Percentiles rank a stretch among this genome's conserved stretches.
Evolutionary conservation across 495 filamentous ascomycete genomes (phyloP).

Genomic region (Penicillium waksmanii): DNA sequence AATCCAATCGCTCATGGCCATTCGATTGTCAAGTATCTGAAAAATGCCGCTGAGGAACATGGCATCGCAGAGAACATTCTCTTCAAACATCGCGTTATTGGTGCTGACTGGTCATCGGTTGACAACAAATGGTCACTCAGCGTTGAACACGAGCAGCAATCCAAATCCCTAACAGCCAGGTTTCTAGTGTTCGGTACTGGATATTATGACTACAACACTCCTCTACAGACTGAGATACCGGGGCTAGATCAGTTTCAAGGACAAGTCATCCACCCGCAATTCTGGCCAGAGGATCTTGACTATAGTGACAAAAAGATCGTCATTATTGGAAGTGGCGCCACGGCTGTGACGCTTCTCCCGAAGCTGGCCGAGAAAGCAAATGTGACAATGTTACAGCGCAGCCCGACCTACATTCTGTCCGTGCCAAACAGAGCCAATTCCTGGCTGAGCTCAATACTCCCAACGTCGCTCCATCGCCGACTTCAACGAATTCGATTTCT

Average conservation of each 20-base stretch:
- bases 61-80: conserved; percentile 58
- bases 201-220: conserved; percentile 50
- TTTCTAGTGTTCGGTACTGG: conserved; percentile 19
- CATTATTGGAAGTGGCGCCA: conserved; percentile 54
- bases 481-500: conserved; percentile 41
- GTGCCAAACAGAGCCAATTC: conserved; percentile 33
- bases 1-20: conserved; percentile 56
- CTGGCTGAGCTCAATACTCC: conserved; percentile 35
- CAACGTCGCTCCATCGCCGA: conserved; percentile 27
- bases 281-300: conserved; percentile 45
- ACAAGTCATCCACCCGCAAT: conserved; percentile 43
- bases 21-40: conserved; percentile 58
- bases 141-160: conserved; percentile 21
- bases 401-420: conserved; percentile 55
- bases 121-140: conserved; percentile 57
- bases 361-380: conserved; percentile 31
- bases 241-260: conserved; percentile 30
- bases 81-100: conserved; percentile 49
- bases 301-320: conserved; percentile 46
- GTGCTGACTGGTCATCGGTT: conserved; percentile 49
- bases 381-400: conserved; percentile 52
- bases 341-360: conserved; percentile 46
- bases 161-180: neutral
- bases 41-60: conserved; percentile 50
- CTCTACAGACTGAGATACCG: conserved; percentile 44